Evolutionary conservation across 2,329 filamentous ascomycete species (phyloP).

Genomic region (Thelonectria blattea): DNA sequence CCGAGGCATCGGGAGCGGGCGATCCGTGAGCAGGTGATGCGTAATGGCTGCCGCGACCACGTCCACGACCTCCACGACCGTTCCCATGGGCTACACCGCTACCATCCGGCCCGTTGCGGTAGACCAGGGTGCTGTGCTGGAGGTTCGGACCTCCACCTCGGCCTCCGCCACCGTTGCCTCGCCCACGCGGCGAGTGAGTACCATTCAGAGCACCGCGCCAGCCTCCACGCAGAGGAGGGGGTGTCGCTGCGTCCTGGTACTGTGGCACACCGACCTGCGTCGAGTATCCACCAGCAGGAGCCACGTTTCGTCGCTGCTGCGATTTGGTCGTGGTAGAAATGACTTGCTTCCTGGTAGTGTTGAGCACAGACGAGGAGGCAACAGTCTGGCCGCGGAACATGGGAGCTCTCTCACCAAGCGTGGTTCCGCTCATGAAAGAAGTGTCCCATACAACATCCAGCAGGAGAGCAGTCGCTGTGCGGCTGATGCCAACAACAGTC

Average conservation of each 20-base stretch:
- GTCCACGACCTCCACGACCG: constrained; percentile 42
- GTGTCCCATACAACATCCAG: constrained; percentile 93
- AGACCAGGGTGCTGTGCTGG: constrained; percentile 60
- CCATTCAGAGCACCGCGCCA: constrained; percentile 65
- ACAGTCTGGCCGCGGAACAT: constrained; percentile 95
- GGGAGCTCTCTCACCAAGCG: constrained; percentile 85
- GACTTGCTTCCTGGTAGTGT: constrained; percentile 82
- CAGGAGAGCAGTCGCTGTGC: constrained; percentile 80
- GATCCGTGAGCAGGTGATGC: constrained; percentile 33
- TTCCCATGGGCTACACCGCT: constrained; percentile 36
- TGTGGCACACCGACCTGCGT: constrained; percentile 67
- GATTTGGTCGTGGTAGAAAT: constrained; percentile 65
- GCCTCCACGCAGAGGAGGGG: constrained; percentile 59
- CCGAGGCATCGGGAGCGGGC: constrained; percentile 27
- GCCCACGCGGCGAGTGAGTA: constrained; percentile 47
- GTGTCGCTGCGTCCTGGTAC: constrained; percentile 62
- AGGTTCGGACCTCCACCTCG: constrained; percentile 51
- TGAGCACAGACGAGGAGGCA: constrained; percentile 84
- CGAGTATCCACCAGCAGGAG: constrained; percentile 56
- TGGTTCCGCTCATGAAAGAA: constrained; percentile 97
- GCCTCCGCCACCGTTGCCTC: constrained; percentile 47
- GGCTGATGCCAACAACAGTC: constrained; percentile 93
- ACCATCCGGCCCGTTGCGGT: constrained; percentile 50
- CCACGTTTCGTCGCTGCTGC: constrained; percentile 58
- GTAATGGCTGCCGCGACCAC: constrained; percentile 39